Percentiles rank a stretch among this genome's conserved stretches.
These are phyloP conservation scores for Gremmenia infestans DNA, from an alignment of 2,329 filamentous ascomycete genomes.

Conservation along the genomic window DNA sequence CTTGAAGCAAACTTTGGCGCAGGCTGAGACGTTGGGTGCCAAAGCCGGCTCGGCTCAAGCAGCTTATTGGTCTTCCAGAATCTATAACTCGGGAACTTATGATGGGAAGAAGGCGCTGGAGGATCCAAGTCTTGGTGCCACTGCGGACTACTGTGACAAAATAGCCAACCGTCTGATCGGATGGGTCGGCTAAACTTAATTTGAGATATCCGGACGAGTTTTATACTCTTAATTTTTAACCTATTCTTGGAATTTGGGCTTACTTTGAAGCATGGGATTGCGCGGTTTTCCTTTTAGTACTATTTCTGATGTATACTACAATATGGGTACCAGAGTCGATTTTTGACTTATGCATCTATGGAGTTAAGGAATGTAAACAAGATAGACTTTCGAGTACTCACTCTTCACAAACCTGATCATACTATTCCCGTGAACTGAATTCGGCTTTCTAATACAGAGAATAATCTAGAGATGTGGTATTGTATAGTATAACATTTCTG, in stretches of 20 bases:
- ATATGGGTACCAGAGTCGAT: too few species aligned
- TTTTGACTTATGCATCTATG: too few species aligned
- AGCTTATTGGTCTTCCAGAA: slow-evolving; percentile 32
- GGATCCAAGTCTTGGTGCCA: slow-evolving; percentile 3
- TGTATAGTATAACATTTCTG: too few species aligned
- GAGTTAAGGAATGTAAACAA: too few species aligned
- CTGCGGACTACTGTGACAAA: slow-evolving; percentile 15
- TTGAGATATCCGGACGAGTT: background rate
- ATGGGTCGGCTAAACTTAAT: background rate
- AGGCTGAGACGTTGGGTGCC: slow-evolving; percentile 15
- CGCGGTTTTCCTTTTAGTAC: too few species aligned
- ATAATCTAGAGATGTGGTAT: too few species aligned
- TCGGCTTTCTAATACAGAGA: too few species aligned
- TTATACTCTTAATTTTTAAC: background rate
- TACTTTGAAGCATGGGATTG: too few species aligned
- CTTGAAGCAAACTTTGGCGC: slow-evolving; percentile 30
- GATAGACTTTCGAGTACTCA: too few species aligned
- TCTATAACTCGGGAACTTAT: slow-evolving; percentile 37
- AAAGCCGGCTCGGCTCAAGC: slow-evolving; percentile 17
- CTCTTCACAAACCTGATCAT: too few species aligned
- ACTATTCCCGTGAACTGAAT: too few species aligned
- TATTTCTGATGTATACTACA: too few species aligned
- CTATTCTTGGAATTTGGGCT: background rate
- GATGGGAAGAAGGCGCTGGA: slow-evolving; percentile 29
- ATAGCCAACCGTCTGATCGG: slow-evolving; percentile 5